phyloP scores from a whole-genome alignment of 140 eudicot species.

The Ambrosia hybrid region DNA sequence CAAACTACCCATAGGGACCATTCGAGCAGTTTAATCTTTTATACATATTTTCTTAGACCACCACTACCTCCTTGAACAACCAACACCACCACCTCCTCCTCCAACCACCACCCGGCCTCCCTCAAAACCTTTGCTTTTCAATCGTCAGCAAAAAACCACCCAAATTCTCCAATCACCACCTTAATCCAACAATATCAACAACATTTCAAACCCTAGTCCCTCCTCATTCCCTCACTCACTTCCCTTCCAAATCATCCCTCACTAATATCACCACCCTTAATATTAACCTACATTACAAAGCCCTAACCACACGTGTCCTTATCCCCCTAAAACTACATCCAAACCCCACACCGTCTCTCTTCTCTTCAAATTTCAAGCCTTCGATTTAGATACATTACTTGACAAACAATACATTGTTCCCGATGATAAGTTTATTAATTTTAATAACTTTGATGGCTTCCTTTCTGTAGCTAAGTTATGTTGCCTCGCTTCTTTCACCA shows the following conservation, averaged over 20 bases:
- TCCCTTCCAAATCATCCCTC: conserved; percentile 28
- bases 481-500: conserved; percentile 57
- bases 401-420: conserved; percentile 6
- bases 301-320: conserved; percentile 16
- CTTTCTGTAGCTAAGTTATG: conserved; percentile 55
- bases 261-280: conserved; percentile 10
- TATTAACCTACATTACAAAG: conserved; percentile 21
- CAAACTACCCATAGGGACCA: too few relatives aligned
- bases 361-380: conserved; percentile 24
- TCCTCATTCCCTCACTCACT: conserved; percentile 31
- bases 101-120: conserved; percentile 29
- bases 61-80: too few relatives aligned
- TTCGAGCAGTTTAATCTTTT: too few relatives aligned
- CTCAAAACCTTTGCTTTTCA: conserved; percentile 6
- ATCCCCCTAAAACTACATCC: conserved; percentile 17
- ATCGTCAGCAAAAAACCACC: conserved; percentile 15
- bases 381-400: conserved; percentile 22
- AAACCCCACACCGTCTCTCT: conserved; percentile 1
- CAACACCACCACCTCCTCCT: too few relatives aligned
- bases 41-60: too few relatives aligned
- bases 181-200: conserved; percentile 45
- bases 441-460: conserved; percentile 45
- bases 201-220: conserved; percentile 48
- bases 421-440: background rate
- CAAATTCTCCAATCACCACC: conserved; percentile 14